Evolutionary conservation across 495 filamentous ascomycete genomes (phyloP), one percentile per base, ranked within the genome.

Genomic region (Lindgomyces ingoldianus): DNA sequence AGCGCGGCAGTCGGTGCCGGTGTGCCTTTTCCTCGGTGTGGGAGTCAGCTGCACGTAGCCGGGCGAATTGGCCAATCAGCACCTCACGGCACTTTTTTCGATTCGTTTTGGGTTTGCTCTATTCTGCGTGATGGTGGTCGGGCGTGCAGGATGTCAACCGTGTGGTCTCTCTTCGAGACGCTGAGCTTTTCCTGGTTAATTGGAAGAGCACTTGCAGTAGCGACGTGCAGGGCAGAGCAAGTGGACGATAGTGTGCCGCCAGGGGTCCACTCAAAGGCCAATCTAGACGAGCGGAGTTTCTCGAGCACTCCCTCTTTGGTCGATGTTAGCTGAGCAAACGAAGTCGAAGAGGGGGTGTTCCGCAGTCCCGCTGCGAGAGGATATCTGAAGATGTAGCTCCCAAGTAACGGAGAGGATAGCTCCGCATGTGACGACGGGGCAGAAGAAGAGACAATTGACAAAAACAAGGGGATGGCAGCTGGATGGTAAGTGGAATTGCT

Each of bases 31-130:
- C 33, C 58, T 62, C 51, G 57, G 62, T 58, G 68, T 53, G 58
- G 41, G 41, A 47, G 68, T 67, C 62, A 70, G 63, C 57, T 70
- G 68, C 47, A 64, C 54, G 48, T 36, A 47, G 24, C 30, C 22
- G 19, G 33, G 25, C 19, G 29, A 49, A 70, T 70, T 70, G 56
- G 45, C 68, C 62, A 67, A 70, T 64, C 39, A 64, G 22, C 4
- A 44, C 9, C 18, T 12, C 29, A 29, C 53, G 53, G 67, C 57
- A 57, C 48, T 62, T 65, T 56, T 36, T 21, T 41, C 19, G 21
- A 27, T 6, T n/a, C 27, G 30, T 36, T 36, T 45, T 58, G 26
- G 60, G 26, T n/a, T 16, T 21, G n/a, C 26, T 19, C 46, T 50
- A 27, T 26, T 39, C 33, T 39, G 18, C 16, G 53, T 48, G 66